Percentiles rank a stretch among this genome's conserved stretches.
These are phyloP conservation scores for Castanea mollissima DNA, from an alignment of 306 rosid genomes.

Conservation along the genomic window DNA sequence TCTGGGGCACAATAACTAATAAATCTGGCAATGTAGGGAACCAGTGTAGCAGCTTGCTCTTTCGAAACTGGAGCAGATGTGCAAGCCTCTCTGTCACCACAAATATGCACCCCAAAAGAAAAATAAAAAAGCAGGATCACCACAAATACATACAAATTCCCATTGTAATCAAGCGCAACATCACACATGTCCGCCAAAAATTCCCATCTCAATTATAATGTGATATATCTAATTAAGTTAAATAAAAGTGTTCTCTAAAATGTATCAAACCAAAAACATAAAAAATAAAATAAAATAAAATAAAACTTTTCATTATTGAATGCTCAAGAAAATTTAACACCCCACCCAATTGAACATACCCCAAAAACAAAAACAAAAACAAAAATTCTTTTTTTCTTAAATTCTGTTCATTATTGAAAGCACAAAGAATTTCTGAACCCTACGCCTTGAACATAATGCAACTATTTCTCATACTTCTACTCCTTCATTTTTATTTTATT, in stretches of 20 bases:
- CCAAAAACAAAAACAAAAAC: background rate
- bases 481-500: background rate
- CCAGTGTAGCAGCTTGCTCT: slow-evolving; percentile 51
- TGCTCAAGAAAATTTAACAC: background rate
- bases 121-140: background rate
- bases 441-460: background rate
- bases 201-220: background rate
- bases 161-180: background rate
- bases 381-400: too few species aligned
- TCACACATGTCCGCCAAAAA: background rate
- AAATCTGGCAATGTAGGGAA: slow-evolving; percentile 50
- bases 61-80: slow-evolving; percentile 36
- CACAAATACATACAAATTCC: background rate
- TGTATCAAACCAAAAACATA: background rate
- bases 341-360: background rate
- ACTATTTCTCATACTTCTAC: background rate
- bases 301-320: too few species aligned
- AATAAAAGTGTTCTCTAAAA: background rate
- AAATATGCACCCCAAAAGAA: background rate
- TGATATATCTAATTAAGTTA: background rate
- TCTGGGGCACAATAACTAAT: slow-evolving; percentile 56
- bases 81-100: slow-evolving; percentile 72
- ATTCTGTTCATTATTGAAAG: too few species aligned
- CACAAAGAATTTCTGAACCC: background rate
- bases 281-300: background rate